A percentile compares a stretch with the other conserved stretches of the same genome.
Evolutionary conservation across 345 rosid species (phyloP).

Genomic region (Heritiera littoralis): DNA sequence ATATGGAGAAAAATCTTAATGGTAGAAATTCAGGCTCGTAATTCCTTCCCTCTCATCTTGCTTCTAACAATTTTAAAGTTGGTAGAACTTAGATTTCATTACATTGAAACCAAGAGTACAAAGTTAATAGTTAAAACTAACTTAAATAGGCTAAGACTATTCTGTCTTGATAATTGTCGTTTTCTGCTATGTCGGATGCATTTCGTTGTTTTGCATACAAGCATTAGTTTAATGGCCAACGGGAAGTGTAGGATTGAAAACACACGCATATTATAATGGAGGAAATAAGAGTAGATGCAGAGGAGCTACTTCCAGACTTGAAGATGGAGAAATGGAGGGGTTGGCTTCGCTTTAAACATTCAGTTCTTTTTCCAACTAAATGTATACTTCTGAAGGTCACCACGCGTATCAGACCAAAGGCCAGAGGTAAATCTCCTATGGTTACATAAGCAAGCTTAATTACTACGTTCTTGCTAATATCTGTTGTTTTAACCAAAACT

Average conservation of each 20-base stretch:
- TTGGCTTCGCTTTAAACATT: slow-evolving; percentile 40
- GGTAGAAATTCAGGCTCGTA: not conserved
- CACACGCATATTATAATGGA: slow-evolving; percentile 12
- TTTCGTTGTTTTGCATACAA: slow-evolving; percentile 27
- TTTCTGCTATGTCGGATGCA: slow-evolving; percentile 35
- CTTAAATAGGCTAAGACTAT: slow-evolving; percentile 6
- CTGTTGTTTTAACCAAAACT: not conserved
- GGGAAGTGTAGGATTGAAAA: not conserved
- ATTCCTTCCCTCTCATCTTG: too few relatives aligned
- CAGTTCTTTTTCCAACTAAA: slow-evolving; percentile 38
- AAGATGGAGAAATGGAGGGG: slow-evolving; percentile 42
- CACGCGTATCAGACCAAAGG: slow-evolving; percentile 35
- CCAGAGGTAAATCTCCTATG: slow-evolving; percentile 39
- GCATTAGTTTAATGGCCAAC: slow-evolving; percentile 26
- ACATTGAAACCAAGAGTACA: not conserved
- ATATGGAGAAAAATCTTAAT: not conserved
- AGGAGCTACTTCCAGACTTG: slow-evolving; percentile 6
- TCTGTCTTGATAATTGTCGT: slow-evolving; percentile 33
- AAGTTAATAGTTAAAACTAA: not conserved
- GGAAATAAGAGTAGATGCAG: not conserved
- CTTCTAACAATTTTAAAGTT: not conserved
- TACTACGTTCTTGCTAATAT: too few relatives aligned
- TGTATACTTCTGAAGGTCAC: slow-evolving; percentile 38
- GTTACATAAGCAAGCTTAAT: too few relatives aligned
- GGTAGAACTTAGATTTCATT: slow-evolving; percentile 8